Evolutionary conservation across 257 asterid species (phyloP).

Genomic region (Solanum piurae): DNA sequence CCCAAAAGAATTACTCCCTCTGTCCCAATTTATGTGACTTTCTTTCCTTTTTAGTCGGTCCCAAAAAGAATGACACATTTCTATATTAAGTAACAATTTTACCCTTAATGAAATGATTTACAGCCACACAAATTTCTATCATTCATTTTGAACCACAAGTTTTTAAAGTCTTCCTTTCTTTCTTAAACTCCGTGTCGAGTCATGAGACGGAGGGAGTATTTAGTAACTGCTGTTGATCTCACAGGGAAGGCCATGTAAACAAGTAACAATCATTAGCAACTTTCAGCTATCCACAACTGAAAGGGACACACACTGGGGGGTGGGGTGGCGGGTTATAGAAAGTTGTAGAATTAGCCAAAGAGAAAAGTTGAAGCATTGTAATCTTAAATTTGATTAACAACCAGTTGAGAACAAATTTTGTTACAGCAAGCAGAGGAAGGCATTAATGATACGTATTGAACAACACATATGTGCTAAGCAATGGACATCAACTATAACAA

Average conservation of each 20-base stretch:
- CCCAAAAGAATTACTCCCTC: neutral
- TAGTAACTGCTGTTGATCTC: neutral
- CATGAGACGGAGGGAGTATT: neutral
- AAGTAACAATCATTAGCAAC: neutral
- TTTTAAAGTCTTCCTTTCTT: too few species aligned
- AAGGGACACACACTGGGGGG: neutral
- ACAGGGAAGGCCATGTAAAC: neutral
- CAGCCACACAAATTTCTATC: too few species aligned
- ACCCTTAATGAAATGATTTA: too few species aligned
- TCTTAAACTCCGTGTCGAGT: too few species aligned
- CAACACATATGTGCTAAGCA: neutral
- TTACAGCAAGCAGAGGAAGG: neutral
- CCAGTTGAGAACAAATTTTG: neutral
- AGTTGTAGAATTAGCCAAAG: neutral
- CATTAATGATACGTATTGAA: neutral
- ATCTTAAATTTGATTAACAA: neutral
- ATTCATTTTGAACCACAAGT: too few species aligned
- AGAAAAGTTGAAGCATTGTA: neutral
- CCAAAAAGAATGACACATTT: too few species aligned
- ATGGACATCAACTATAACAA: neutral
- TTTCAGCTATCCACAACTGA: neutral
- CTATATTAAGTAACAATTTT: too few species aligned
- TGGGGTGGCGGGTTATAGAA: neutral
- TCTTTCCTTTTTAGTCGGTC: too few species aligned
- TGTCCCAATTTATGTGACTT: too few species aligned